Evolutionary conservation across 306 rosid genomes (phyloP).

Genomic region (Oxytropis ochrocephala): DNA sequence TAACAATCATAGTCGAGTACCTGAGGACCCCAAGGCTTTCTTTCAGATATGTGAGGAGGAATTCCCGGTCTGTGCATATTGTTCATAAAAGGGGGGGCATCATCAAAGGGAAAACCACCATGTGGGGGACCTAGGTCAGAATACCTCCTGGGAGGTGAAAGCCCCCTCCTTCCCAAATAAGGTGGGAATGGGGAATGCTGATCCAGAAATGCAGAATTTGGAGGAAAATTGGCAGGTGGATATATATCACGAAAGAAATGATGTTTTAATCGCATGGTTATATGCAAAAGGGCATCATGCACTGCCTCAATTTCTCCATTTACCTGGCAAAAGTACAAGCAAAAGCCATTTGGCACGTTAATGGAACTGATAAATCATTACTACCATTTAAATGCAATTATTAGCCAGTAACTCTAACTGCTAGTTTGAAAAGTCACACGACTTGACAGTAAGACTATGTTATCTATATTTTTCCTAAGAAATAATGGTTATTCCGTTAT

Average conservation of each 20-base stretch:
- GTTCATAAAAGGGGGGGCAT: slow-evolving; percentile 60
- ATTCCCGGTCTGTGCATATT: slow-evolving; percentile 50
- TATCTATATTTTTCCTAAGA: not conserved
- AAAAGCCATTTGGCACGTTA: not conserved
- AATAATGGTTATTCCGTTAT: not conserved
- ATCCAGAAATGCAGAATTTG: slow-evolving; percentile 69
- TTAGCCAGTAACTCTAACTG: not conserved
- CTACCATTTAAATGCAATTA: slow-evolving; percentile 11
- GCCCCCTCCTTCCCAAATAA: slow-evolving; percentile 68
- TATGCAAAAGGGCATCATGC: slow-evolving; percentile 82
- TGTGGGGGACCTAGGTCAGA: slow-evolving; percentile 55
- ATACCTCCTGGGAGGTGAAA: slow-evolving; percentile 79
- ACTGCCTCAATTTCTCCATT: slow-evolving; percentile 87
- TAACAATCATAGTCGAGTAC: slow-evolving; percentile 31
- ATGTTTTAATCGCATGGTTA: slow-evolving; percentile 76
- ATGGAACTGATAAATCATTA: not conserved
- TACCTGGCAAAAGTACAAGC: slow-evolving; percentile 45
- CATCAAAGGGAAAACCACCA: slow-evolving; percentile 63
- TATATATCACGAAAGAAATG: slow-evolving; percentile 70
- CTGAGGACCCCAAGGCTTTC: slow-evolving; percentile 91
- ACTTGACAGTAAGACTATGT: not conserved
- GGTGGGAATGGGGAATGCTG: slow-evolving; percentile 64
- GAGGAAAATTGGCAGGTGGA: slow-evolving; percentile 62
- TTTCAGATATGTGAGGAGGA: slow-evolving; percentile 54
- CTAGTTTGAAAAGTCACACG: not conserved